Base-by-base conservation (phyloP, 768 basidiomycete genomes). In the Mrakia frigida region DNA sequence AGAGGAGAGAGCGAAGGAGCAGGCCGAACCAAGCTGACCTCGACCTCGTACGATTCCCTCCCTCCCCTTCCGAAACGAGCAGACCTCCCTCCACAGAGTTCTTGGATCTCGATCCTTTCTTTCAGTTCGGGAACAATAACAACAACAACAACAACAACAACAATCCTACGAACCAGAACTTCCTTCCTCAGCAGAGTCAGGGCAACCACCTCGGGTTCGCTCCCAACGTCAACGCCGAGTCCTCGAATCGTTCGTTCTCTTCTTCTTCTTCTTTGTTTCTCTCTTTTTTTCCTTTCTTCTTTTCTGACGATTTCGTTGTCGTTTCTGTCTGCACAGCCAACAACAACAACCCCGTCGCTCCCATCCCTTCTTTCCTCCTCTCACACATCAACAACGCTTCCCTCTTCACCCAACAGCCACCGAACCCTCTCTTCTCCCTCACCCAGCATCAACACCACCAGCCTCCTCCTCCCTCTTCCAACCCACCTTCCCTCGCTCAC, bases 281-380 rank as follows among this genome's bases (percentile, higher is more conserved):
- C 0, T 35, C 13, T 18, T 7, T 3, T 25, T 18, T 25, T 21
- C 23, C 61, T 1, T 16, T 7, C 28, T 10, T 63, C 3, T 18
- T 28, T 63, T 46, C 39, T 37, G 11, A 39, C 69, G 3, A 3
- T 6, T 50, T 50, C 41, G 46, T 33, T 2, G 1, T 70, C 18
- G 2, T 7, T 2, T 39, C 0, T 37, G 6, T 61, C 60, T 31
- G 5, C 5, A 50, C 46, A 50, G 46, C 46, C 11, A 23, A 14
- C 23, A 21, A n/a, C 37, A 21, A 31, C 41, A 16, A 23, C 21
- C 37, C 13, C 39, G n/a, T n/a, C n/a, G 21, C 37, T 23, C 41
- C 70, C 16, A 75, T 75, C 39, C 74, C 74, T 28, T 35, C 67
- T 0, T 75, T 70, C 68, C 50, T 75, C 37, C 74, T 75, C 28